These are phyloP conservation scores for Quercus cerris DNA, from an alignment of 306 rosid genomes.

Conservation along the genomic window DNA sequence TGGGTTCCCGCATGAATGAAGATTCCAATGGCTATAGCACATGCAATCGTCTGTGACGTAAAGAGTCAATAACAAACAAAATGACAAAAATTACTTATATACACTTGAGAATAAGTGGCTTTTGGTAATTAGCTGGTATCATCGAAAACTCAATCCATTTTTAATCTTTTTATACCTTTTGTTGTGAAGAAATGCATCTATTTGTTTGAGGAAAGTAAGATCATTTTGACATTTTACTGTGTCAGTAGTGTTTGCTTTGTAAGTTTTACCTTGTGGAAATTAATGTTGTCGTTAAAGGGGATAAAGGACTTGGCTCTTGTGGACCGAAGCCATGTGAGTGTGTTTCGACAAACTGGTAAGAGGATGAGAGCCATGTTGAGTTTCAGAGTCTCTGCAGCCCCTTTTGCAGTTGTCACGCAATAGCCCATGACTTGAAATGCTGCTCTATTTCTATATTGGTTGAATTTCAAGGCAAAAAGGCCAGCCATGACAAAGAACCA, in stretches of 20 bases:
- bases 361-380: conserved; percentile 95
- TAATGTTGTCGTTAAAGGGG: conserved; percentile 85
- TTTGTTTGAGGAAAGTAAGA: no score
- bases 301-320: conserved; percentile 65
- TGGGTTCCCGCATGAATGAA: conserved; percentile 72
- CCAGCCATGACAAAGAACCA: conserved; percentile 51
- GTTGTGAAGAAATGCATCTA: no score
- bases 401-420: conserved; percentile 85
- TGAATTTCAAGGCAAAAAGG: conserved; percentile 78
- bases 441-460: conserved; percentile 57
- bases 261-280: conserved; percentile 72
- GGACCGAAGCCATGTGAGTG: conserved; percentile 88
- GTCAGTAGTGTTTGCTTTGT: neutral
- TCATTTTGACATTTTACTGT: neutral
- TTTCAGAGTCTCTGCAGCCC: conserved; percentile 92
- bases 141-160: neutral
- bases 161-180: neutral
- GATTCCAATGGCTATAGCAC: conserved; percentile 61
- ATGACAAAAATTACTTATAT: neutral
- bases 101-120: neutral
- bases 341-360: conserved; percentile 89
- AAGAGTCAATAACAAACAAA: neutral
- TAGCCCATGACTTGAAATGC: conserved; percentile 62
- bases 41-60: conserved; percentile 58
- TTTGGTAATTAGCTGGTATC: no score